Percentiles rank a stretch among this genome's conserved stretches.
These are phyloP conservation scores for Furcasterigmium furcatum DNA, from an alignment of 2,329 filamentous ascomycete genomes.

Conservation along the genomic window DNA sequence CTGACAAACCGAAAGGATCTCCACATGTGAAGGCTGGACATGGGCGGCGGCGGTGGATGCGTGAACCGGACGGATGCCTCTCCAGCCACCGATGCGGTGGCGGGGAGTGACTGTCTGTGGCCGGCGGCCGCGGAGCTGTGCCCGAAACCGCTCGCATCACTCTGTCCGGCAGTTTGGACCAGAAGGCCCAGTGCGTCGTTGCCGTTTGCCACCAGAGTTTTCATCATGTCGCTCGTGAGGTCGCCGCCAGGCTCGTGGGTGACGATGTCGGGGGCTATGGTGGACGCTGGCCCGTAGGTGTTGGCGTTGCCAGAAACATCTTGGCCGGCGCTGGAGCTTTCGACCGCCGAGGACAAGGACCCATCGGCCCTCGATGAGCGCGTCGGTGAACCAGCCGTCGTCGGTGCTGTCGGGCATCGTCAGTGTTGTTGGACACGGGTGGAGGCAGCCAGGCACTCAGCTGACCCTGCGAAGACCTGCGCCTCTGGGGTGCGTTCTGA, in stretches of 20 bases:
- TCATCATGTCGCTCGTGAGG: slow-evolving; percentile 24
- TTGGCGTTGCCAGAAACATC: too few relatives aligned
- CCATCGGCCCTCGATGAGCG: too few relatives aligned
- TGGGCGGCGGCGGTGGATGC: not conserved
- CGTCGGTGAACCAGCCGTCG: too few relatives aligned
- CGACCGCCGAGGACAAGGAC: too few relatives aligned
- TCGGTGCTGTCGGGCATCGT: too few relatives aligned
- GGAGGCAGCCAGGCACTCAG: too few relatives aligned
- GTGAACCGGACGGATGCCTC: too few relatives aligned
- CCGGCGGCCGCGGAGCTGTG: not conserved
- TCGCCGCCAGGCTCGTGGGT: not conserved
- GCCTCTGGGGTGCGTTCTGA: not conserved
- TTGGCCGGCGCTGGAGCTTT: too few relatives aligned
- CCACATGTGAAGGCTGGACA: slow-evolving; percentile 7
- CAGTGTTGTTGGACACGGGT: too few relatives aligned
- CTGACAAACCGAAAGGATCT: slow-evolving; percentile 40
- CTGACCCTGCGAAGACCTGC: too few relatives aligned
- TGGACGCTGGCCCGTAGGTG: too few relatives aligned
- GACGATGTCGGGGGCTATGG: too few relatives aligned
- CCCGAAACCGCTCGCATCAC: not conserved
- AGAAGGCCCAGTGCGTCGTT: slow-evolving; percentile 50
- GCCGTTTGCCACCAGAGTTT: slow-evolving; percentile 47
- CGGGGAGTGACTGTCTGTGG: not conserved
- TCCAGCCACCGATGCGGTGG: not conserved
- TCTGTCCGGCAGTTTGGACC: slow-evolving; percentile 40